These are phyloP conservation scores for Aspergillus flavus DNA, from an alignment of 2,329 filamentous ascomycete species.

Conservation along the genomic window DNA sequence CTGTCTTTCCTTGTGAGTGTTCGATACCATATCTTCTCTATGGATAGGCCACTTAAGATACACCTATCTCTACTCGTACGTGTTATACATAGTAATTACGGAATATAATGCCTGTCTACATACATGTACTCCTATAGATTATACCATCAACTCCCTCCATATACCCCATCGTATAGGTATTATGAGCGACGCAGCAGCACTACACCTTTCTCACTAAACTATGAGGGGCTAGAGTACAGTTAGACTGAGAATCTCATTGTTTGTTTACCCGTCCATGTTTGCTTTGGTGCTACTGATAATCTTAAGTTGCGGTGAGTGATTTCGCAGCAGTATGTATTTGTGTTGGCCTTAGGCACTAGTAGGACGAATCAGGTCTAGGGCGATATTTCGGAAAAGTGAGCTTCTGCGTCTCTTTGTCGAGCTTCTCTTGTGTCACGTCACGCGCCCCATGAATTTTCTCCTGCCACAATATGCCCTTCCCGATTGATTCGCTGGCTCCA, in stretches of 20 bases:
- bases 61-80: not conserved
- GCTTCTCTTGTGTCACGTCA: not conserved
- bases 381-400: not conserved
- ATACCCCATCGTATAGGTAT: not conserved
- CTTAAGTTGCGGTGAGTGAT: not conserved
- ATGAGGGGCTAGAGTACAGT: not conserved
- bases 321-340: not conserved
- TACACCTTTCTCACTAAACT: not conserved
- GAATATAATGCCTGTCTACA: not conserved
- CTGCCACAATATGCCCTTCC: not conserved
- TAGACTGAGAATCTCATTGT: not conserved
- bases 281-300: not conserved
- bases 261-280: not conserved
- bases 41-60: not conserved
- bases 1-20: not conserved
- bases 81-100: not conserved
- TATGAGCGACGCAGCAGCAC: not conserved
- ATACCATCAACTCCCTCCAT: not conserved
- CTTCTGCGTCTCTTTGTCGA: not conserved
- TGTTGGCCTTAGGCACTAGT: not conserved
- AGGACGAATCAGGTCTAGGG: not conserved
- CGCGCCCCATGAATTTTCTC: not conserved
- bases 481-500: not conserved
- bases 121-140: not conserved
- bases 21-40: not conserved